phyloP scores from a whole-genome alignment of 2,329 filamentous ascomycete species.

The Byssochlamys sp. region DNA sequence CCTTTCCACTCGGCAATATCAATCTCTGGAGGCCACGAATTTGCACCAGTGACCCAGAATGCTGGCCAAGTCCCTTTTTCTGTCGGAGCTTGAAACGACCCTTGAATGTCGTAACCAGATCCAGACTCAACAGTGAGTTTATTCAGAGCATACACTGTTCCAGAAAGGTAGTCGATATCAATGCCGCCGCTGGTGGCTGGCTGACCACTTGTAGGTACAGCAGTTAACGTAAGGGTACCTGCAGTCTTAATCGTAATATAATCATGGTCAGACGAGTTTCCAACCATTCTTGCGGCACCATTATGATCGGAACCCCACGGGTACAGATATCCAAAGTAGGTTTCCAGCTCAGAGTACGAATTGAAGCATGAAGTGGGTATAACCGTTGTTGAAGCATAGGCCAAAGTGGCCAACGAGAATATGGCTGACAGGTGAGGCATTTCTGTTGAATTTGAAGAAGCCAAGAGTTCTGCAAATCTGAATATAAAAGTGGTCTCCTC shows the following conservation, averaged over 20 bases:
- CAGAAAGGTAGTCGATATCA: conserved; percentile 46
- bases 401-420: neutral
- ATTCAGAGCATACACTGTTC: conserved; percentile 37
- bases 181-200: neutral
- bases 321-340: neutral
- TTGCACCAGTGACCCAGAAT: conserved; percentile 49
- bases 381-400: neutral
- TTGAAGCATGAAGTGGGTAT: neutral
- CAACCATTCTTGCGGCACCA: neutral
- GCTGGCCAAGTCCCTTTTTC: conserved; percentile 47
- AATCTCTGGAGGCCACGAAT: conserved; percentile 51
- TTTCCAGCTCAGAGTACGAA: neutral
- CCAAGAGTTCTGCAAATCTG: neutral
- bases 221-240: neutral
- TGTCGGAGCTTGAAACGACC: conserved; percentile 30
- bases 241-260: neutral
- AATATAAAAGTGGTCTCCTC: too few species aligned
- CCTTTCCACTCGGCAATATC: conserved; percentile 56
- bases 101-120: conserved; percentile 32
- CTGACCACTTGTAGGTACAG: neutral
- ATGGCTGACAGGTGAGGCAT: neutral
- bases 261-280: neutral
- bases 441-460: neutral
- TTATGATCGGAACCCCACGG: neutral
- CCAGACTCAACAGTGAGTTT: conserved; percentile 30